These are phyloP conservation scores for Zygoascus biomembranicola DNA, from an alignment of 805 yeast species.

Conservation along the genomic window DNA sequence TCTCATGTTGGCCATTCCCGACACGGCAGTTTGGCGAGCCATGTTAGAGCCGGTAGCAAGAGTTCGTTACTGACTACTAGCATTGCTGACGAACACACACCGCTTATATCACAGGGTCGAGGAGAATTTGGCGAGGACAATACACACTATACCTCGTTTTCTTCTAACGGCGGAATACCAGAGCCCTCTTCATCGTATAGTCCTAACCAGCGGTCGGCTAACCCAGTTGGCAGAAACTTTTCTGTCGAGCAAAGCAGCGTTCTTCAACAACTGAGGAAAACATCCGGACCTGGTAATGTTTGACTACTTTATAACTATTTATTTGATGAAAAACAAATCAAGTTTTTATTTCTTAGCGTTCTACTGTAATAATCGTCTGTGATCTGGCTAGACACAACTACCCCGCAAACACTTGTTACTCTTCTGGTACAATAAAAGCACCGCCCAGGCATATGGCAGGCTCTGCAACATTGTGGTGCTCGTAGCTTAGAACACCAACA, in stretches of 20 bases:
- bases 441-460: slow-evolving; percentile 84
- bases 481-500: slow-evolving; percentile 84
- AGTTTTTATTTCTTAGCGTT: no score
- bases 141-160: slow-evolving; percentile 23
- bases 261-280: slow-evolving; percentile 18
- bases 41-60: neutral
- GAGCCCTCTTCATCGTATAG: slow-evolving; percentile 17
- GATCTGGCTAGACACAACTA: no score
- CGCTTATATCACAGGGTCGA: slow-evolving; percentile 1
- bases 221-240: slow-evolving; percentile 28
- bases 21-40: neutral
- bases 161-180: slow-evolving; percentile 12
- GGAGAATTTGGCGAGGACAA: slow-evolving; percentile 3
- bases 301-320: neutral
- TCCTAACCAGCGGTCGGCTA: slow-evolving; percentile 12
- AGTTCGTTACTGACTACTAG: neutral
- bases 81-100: slow-evolving; percentile 6
- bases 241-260: slow-evolving; percentile 49
- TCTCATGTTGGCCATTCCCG: neutral
- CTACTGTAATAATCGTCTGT: no score
- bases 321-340: no score
- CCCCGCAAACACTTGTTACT: neutral
- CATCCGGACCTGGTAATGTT: neutral
- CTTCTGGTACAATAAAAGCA: slow-evolving; percentile 54
- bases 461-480: slow-evolving; percentile 74